These are phyloP conservation scores for Niveomyces coronatus DNA, from an alignment of 2,329 filamentous ascomycete genomes.

Conservation along the genomic window DNA sequence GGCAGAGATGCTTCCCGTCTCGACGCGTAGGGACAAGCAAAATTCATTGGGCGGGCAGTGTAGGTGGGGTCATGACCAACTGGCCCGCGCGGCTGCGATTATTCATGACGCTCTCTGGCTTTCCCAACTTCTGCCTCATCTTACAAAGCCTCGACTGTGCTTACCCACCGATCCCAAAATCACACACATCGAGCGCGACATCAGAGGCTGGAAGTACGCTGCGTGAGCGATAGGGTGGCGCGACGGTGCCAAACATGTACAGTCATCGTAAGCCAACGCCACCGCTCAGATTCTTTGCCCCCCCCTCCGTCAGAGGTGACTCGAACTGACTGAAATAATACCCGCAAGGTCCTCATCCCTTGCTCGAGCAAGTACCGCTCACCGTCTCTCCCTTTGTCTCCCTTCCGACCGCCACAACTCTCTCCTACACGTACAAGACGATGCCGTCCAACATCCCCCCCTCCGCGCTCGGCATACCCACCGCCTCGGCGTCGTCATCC, in stretches of 20 bases:
- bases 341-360: slow-evolving; percentile 62
- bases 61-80: too few species aligned
- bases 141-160: too few species aligned
- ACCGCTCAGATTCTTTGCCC: background rate
- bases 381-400: slow-evolving; percentile 92
- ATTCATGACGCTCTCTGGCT: too few species aligned
- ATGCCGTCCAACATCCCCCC: slow-evolving; percentile 76
- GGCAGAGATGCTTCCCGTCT: too few species aligned
- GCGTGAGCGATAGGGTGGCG: too few species aligned
- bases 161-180: too few species aligned
- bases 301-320: background rate
- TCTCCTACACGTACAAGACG: slow-evolving; percentile 90
- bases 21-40: too few species aligned
- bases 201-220: too few species aligned
- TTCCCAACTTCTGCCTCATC: too few species aligned
- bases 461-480: slow-evolving; percentile 25
- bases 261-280: slow-evolving; percentile 22
- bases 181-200: too few species aligned
- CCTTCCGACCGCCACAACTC: slow-evolving; percentile 77
- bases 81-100: too few species aligned
- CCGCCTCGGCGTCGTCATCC: slow-evolving; percentile 21
- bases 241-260: slow-evolving; percentile 20
- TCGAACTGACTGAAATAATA: background rate
- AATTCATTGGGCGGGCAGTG: too few species aligned
- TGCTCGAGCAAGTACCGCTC: slow-evolving; percentile 84